These are phyloP conservation scores for Primulina eburnea DNA, from an alignment of 257 asterid species.

Conservation along the genomic window DNA sequence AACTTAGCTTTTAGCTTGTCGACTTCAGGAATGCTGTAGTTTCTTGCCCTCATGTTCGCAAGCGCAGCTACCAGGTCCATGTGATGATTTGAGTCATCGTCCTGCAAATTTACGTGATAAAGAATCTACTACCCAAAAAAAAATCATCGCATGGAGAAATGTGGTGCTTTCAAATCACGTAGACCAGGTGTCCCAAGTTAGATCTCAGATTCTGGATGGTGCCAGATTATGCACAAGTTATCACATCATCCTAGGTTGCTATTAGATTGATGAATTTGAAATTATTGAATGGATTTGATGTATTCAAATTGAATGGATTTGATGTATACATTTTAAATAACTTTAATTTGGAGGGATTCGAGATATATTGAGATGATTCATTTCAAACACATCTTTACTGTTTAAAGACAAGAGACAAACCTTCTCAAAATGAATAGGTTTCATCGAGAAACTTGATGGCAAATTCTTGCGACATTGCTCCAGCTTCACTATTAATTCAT, in stretches of 20 bases:
- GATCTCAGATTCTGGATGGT: no score
- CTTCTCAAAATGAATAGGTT: constrained; percentile 92
- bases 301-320: no score
- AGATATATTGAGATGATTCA: no score
- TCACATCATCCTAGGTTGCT: not conserved
- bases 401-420: constrained; percentile 30
- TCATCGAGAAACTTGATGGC: constrained; percentile 67
- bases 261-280: not conserved
- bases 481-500: constrained; percentile 63
- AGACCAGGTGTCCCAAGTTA: not conserved
- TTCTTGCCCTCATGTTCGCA: constrained; percentile 97
- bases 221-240: not conserved
- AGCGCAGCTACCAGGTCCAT: constrained; percentile 89
- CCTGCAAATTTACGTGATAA: constrained; percentile 41
- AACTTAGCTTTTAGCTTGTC: constrained; percentile 88
- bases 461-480: constrained; percentile 53
- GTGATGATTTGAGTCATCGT: constrained; percentile 85
- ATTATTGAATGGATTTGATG: no score
- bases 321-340: no score
- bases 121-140: not conserved
- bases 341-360: not conserved
- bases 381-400: not conserved
- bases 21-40: constrained; percentile 82
- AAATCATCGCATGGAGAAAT: not conserved
- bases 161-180: no score